phyloP scores from a whole-genome alignment of 345 rosid species.

The Hibiscus trionum region DNA sequence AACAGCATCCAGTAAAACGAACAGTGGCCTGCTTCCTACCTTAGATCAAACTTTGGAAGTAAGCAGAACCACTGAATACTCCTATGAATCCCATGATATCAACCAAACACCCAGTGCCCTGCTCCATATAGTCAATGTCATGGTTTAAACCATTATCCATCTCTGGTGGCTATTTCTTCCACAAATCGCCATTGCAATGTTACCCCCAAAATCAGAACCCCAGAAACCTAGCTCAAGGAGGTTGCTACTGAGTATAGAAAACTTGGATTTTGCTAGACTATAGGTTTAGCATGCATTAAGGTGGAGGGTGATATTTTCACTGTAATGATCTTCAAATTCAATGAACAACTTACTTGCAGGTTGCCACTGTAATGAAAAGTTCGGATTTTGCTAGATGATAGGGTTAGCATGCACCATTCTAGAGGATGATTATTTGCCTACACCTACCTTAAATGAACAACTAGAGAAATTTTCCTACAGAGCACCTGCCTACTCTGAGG shows the following conservation, averaged over 20 bases:
- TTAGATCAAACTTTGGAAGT: not conserved
- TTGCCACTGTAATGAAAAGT: not conserved
- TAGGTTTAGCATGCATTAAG: not conserved
- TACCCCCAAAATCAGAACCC: not conserved
- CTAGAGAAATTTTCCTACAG: not conserved
- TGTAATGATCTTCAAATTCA: not conserved
- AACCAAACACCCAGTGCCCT: not conserved
- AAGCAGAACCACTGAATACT: not conserved
- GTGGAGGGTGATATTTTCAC: not conserved
- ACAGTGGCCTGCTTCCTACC: not conserved
- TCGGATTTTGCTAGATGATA: not conserved
- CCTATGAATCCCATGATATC: not conserved
- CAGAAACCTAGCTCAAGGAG: not conserved
- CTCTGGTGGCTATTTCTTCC: not conserved
- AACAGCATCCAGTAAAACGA: not conserved
- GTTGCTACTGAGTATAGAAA: not conserved
- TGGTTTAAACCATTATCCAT: slow-evolving; percentile 2
- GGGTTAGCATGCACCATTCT: not conserved
- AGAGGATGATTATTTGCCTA: not conserved
- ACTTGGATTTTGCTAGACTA: not conserved
- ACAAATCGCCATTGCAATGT: not conserved
- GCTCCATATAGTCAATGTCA: not conserved
- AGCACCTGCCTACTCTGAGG: not conserved
- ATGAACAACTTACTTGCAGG: not conserved
- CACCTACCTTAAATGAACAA: not conserved